phyloP scores from a whole-genome alignment of 805 yeast species.

The Candida nitratophila region DNA sequence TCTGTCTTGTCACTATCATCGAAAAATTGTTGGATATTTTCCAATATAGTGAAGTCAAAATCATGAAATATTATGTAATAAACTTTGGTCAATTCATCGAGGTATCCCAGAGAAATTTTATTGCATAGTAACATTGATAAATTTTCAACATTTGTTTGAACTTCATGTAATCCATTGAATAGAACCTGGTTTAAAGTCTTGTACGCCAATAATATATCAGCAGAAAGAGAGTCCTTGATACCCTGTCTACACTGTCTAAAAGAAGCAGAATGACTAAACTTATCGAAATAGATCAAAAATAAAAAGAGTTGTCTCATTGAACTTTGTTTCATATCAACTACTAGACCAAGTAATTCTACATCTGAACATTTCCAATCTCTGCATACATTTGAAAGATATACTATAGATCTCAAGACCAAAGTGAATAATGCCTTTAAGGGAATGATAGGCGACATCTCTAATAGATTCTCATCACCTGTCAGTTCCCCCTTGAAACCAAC shows the following conservation, averaged over 20 bases:
- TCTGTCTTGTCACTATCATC: background rate
- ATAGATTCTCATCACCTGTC: background rate
- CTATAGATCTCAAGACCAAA: background rate
- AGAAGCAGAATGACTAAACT: background rate
- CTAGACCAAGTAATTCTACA: background rate
- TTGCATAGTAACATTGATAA: background rate
- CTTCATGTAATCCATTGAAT: background rate
- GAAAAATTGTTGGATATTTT: background rate
- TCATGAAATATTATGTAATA: slow-evolving; percentile 1
- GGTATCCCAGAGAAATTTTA: background rate
- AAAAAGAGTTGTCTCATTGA: background rate
- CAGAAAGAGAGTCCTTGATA: background rate
- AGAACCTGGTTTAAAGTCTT: background rate
- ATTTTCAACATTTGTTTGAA: background rate
- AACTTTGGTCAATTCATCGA: slow-evolving; percentile 2
- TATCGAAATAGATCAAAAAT: background rate
- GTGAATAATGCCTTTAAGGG: background rate
- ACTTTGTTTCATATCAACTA: background rate
- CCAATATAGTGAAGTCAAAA: background rate
- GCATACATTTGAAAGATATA: background rate
- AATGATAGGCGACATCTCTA: background rate
- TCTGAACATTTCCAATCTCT: background rate
- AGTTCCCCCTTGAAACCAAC: too few relatives aligned
- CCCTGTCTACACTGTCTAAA: background rate
- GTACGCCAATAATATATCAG: background rate